Conservation (phyloP, 1,284 basidiomycete genomes). For the Blastosporella zonata region DNA sequence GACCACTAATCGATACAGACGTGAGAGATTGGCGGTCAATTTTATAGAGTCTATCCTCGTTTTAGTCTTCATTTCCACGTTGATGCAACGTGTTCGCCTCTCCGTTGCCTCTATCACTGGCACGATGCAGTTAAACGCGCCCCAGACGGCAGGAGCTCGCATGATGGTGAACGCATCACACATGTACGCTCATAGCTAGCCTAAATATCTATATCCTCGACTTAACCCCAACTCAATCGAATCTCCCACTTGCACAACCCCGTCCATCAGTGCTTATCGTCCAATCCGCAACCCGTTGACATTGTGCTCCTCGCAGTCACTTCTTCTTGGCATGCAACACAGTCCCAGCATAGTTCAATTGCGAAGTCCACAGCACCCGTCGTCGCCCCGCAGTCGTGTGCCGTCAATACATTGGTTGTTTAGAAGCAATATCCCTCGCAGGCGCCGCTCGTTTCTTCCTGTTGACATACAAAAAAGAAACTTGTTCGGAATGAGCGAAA, state of each 20-base stretch:
- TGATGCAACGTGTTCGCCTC: constrained; percentile 17
- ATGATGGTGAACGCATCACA: constrained; percentile 21
- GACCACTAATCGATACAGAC: neutral
- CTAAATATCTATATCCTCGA: constrained; percentile 26
- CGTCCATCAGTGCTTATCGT: constrained; percentile 7
- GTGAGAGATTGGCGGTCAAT: no score
- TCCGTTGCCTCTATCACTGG: constrained; percentile 7
- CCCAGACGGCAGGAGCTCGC: constrained; percentile 16
- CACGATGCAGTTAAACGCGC: constrained; percentile 17
- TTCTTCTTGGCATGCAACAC: constrained; percentile 22
- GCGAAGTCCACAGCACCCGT: constrained; percentile 21
- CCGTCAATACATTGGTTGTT: constrained; percentile 64
- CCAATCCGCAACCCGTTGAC: constrained; percentile 11
- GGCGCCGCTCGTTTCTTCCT: constrained; percentile 55
- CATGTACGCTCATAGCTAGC: constrained; percentile 28
- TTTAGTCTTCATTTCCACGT: constrained; percentile 11
- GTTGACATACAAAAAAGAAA: constrained; percentile 60
- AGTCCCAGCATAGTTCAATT: constrained; percentile 25
- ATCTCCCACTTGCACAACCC: constrained; percentile 10
- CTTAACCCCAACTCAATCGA: constrained; percentile 24
- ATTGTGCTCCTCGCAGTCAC: constrained; percentile 8
- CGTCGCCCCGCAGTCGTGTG: constrained; percentile 26
- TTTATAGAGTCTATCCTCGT: constrained; percentile 9
- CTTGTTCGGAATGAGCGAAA: constrained; percentile 77
- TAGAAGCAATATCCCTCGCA: constrained; percentile 65